Evolutionary conservation across 1,284 basidiomycete genomes (phyloP).

Genomic region (Ganoderma resinaceum): DNA sequence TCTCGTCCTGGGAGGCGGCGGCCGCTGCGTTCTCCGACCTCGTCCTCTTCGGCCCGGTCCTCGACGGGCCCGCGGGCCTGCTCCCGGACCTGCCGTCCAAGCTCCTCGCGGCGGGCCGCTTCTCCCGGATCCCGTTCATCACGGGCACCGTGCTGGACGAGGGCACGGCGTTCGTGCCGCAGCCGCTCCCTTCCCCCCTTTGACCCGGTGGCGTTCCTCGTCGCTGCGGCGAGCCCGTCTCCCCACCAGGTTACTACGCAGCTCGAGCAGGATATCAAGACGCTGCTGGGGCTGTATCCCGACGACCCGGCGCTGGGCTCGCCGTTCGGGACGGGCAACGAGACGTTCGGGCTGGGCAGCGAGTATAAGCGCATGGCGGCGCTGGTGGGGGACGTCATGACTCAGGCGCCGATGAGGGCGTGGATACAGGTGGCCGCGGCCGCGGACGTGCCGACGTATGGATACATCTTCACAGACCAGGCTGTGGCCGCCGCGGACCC

Average conservation of each 20-base stretch:
- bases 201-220: background rate
- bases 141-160: constrained; percentile 28
- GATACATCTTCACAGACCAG: constrained; percentile 49
- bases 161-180: constrained; percentile 11
- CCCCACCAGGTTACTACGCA: background rate
- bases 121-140: constrained; percentile 29
- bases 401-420: constrained; percentile 49
- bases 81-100: constrained; percentile 29
- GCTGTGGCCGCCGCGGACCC: constrained; percentile 32
- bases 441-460: background rate
- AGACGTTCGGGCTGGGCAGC: constrained; percentile 54
- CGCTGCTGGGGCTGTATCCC: constrained; percentile 53
- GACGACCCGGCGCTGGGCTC: constrained; percentile 56
- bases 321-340: constrained; percentile 57
- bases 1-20: background rate
- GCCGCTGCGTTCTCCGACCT: background rate
- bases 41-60: constrained; percentile 24
- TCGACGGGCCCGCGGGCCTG: constrained; percentile 22
- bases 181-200: background rate
- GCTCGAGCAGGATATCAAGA: constrained; percentile 24
- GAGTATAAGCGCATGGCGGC: constrained; percentile 55
- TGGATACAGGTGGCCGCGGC: background rate
- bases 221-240: constrained; percentile 34
- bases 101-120: constrained; percentile 21
- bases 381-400: constrained; percentile 50